These are phyloP conservation scores for Lachancea meyersii DNA, from an alignment of 805 yeast species.

Conservation along the genomic window DNA sequence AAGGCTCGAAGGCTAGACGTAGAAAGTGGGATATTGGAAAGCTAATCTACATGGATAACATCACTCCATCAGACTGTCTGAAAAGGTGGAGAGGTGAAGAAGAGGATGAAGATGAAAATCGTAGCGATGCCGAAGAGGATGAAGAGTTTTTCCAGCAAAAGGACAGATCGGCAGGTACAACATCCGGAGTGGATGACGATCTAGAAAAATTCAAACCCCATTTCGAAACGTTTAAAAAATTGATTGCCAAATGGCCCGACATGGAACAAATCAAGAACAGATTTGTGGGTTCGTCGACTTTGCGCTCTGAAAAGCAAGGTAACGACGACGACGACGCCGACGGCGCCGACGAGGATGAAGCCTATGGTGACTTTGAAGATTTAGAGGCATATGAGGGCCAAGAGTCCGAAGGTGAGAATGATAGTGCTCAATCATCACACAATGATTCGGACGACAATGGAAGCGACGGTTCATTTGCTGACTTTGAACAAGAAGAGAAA, in stretches of 20 bases:
- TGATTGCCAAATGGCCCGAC: slow-evolving; percentile 29
- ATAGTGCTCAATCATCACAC: slow-evolving; percentile 2
- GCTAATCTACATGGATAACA: slow-evolving; percentile 69
- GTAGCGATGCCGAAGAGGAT: slow-evolving; percentile 18
- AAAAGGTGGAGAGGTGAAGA: slow-evolving; percentile 61
- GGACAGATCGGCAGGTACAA: slow-evolving; percentile 25
- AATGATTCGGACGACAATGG: slow-evolving; percentile 23
- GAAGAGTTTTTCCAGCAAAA: slow-evolving; percentile 53
- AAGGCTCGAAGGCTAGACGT: slow-evolving; percentile 41
- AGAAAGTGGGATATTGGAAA: slow-evolving; percentile 76
- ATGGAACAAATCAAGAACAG: slow-evolving; percentile 26
- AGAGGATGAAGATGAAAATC: slow-evolving; percentile 38
- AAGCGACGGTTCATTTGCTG: slow-evolving; percentile 36
- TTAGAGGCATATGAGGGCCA: slow-evolving; percentile 35
- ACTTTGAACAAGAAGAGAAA: slow-evolving; percentile 38
- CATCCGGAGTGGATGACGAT: slow-evolving; percentile 19
- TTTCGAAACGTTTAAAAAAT: slow-evolving; percentile 30
- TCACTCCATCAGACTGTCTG: slow-evolving; percentile 67
- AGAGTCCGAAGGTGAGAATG: slow-evolving; percentile 12
- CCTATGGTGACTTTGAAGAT: slow-evolving; percentile 54
- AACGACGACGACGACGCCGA: too few relatives aligned
- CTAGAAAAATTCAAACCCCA: slow-evolving; percentile 32
- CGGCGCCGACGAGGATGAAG: slow-evolving; percentile 36
- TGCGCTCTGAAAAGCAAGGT: slow-evolving; percentile 27
- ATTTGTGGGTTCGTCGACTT: slow-evolving; percentile 28